These are phyloP conservation scores for Tetrahymena elliotti DNA, from an alignment of 73 alveolate genomes.

Conservation along the genomic window DNA sequence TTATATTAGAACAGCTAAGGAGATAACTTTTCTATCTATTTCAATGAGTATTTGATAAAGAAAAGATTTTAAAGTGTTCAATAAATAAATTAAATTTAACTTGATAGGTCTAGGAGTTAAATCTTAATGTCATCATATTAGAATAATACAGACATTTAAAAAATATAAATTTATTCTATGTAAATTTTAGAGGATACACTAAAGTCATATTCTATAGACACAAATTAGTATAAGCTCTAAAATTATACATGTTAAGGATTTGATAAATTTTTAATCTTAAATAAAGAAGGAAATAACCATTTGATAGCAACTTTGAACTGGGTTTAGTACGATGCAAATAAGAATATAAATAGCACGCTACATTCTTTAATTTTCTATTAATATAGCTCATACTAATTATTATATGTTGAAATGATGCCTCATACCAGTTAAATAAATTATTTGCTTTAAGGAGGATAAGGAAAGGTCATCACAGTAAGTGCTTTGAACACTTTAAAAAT, in stretches of 20 bases:
- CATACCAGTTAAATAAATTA: not conserved
- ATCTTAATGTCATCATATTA: not conserved
- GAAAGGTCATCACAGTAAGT: not conserved
- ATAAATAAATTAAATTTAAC: not conserved
- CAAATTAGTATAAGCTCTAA: not conserved
- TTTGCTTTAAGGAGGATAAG: not conserved
- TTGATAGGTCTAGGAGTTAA: not conserved
- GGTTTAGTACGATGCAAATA: not conserved
- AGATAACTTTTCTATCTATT: not conserved
- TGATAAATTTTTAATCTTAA: not conserved
- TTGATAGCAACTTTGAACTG: not conserved
- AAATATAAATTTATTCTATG: not conserved
- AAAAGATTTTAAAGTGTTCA: not conserved
- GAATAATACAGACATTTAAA: not conserved
- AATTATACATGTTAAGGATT: not conserved
- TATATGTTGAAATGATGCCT: not conserved
- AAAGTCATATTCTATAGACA: not conserved
- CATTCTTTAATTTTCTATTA: not conserved
- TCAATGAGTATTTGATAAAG: not conserved
- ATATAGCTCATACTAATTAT: not conserved
- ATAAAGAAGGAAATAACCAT: not conserved
- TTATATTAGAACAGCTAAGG: not conserved
- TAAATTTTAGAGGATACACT: not conserved
- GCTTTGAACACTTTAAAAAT: not conserved
- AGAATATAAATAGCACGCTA: not conserved